Evolutionary conservation across 192 early-diverging fungal genomes (phyloP).

Genomic region (Coemansia sp.): DNA sequence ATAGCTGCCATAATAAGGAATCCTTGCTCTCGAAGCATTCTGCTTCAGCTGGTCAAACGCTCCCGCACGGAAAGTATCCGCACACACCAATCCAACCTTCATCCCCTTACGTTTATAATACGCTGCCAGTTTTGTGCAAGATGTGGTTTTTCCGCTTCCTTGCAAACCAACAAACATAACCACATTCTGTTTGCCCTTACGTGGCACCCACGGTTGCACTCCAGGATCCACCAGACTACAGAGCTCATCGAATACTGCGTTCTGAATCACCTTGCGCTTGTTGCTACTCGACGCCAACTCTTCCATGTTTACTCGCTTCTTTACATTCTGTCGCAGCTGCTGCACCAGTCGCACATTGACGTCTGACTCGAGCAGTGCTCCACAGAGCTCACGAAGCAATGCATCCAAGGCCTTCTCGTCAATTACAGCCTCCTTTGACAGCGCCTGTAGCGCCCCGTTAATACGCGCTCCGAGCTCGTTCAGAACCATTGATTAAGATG

Average conservation of each 20-base stretch:
- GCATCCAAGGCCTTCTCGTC: constrained; percentile 85
- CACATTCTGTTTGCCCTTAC: constrained; percentile 78
- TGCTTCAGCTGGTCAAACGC: constrained; percentile 99
- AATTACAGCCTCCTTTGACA: constrained; percentile 81
- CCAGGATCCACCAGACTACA: constrained; percentile 82
- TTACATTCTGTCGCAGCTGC: constrained; percentile 81
- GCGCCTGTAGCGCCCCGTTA: constrained; percentile 72
- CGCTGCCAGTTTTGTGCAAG: constrained; percentile 92
- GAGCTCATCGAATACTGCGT: constrained; percentile 89
- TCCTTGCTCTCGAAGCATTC: constrained; percentile 96
- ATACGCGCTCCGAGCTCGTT: constrained; percentile 89
- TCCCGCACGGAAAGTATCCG: constrained; percentile 97
- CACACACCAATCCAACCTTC: constrained; percentile 89
- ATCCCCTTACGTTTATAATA: constrained; percentile 93
- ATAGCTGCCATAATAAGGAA: constrained; percentile 91
- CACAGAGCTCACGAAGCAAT: constrained; percentile 79
- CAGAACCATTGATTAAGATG: constrained; percentile 64
- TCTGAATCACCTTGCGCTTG: constrained; percentile 84
- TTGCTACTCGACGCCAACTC: constrained; percentile 77
- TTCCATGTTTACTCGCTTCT: constrained; percentile 75
- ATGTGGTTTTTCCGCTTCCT: constrained; percentile 93
- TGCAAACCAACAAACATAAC: constrained; percentile 99
- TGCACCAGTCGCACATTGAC: constrained; percentile 87
- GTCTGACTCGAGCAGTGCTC: constrained; percentile 85
- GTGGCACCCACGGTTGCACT: constrained; percentile 79